Conservation (phyloP, 768 basidiomycete species). For the Lentinula guzmanii region DNA sequence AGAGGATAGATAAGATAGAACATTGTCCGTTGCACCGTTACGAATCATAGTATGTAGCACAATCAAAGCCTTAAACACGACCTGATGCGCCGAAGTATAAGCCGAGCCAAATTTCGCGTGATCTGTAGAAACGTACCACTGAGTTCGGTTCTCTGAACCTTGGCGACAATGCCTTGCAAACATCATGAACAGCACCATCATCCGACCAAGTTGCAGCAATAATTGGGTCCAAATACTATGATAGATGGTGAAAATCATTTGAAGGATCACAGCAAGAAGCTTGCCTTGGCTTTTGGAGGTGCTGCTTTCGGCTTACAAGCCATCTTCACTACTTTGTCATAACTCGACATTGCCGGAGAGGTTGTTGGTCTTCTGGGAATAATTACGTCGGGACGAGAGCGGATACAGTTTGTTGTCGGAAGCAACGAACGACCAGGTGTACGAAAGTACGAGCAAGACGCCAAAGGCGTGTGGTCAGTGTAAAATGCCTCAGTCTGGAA, state of each 20-base stretch:
- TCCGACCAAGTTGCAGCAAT: slow-evolving; percentile 96
- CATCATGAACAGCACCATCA: slow-evolving; percentile 89
- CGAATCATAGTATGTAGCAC: slow-evolving; percentile 96
- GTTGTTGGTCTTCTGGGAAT: background rate
- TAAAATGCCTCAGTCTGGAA: background rate
- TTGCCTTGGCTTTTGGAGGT: slow-evolving; percentile 91
- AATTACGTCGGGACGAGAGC: background rate
- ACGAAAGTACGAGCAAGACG: background rate
- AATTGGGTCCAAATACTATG: slow-evolving; percentile 92
- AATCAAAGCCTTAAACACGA: slow-evolving; percentile 97
- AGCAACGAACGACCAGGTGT: background rate
- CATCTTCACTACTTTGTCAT: slow-evolving; percentile 89
- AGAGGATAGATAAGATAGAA: slow-evolving; percentile 76
- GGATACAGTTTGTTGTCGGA: background rate
- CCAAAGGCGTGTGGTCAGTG: background rate
- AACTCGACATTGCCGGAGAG: slow-evolving; percentile 55
- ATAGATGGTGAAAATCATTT: slow-evolving; percentile 6
- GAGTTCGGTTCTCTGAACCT: slow-evolving; percentile 89
- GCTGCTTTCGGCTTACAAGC: slow-evolving; percentile 98
- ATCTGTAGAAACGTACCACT: slow-evolving; percentile 52
- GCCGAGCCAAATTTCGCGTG: background rate
- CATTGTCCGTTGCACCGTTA: slow-evolving; percentile 92
- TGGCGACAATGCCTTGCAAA: slow-evolving; percentile 82
- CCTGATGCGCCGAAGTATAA: slow-evolving; percentile 37
- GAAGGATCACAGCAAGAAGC: background rate